These are phyloP conservation scores for Schwanniomyces polymorphus DNA, from an alignment of 805 yeast species.

Conservation along the genomic window DNA sequence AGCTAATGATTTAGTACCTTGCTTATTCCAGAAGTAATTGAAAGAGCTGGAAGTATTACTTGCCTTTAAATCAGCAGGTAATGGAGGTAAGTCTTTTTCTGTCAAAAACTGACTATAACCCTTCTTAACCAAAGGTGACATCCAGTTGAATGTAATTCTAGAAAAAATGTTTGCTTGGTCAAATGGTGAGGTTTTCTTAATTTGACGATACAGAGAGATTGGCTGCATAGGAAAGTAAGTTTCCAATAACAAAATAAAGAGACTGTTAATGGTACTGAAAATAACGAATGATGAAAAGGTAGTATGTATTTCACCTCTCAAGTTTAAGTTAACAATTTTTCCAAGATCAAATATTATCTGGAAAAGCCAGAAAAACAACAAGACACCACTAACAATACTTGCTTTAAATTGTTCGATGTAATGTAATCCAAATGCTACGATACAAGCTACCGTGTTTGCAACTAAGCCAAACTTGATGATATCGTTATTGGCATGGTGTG, in stretches of 20 bases:
- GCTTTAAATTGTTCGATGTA: slow-evolving; percentile 72
- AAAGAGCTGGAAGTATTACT: slow-evolving; percentile 50
- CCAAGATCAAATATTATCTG: slow-evolving; percentile 47
- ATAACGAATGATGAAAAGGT: slow-evolving; percentile 23
- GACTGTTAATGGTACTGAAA: slow-evolving; percentile 36
- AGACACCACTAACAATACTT: slow-evolving; percentile 61
- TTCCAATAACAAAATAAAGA: slow-evolving; percentile 47
- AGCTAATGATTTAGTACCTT: slow-evolving; percentile 51
- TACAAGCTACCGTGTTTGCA: slow-evolving; percentile 39
- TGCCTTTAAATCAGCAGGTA: slow-evolving; percentile 69
- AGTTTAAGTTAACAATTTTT: slow-evolving; percentile 39
- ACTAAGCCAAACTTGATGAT: slow-evolving; percentile 24
- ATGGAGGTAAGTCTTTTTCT: slow-evolving; percentile 71
- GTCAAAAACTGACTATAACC: slow-evolving; percentile 64
- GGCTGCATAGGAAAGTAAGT: slow-evolving; percentile 33
- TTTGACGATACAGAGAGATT: slow-evolving; percentile 20
- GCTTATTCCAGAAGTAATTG: slow-evolving; percentile 59
- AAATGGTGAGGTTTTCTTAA: slow-evolving; percentile 35
- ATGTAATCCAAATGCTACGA: slow-evolving; percentile 57
- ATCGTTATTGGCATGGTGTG: slow-evolving; percentile 13
- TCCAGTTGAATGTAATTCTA: slow-evolving; percentile 82
- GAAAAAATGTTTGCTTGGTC: slow-evolving; percentile 73
- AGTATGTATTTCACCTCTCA: slow-evolving; percentile 30
- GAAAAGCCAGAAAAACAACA: slow-evolving; percentile 77
- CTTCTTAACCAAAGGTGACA: slow-evolving; percentile 77